Conservation (phyloP, 148 eudicot species). For the Rhododendron kiyosumense region DNA sequence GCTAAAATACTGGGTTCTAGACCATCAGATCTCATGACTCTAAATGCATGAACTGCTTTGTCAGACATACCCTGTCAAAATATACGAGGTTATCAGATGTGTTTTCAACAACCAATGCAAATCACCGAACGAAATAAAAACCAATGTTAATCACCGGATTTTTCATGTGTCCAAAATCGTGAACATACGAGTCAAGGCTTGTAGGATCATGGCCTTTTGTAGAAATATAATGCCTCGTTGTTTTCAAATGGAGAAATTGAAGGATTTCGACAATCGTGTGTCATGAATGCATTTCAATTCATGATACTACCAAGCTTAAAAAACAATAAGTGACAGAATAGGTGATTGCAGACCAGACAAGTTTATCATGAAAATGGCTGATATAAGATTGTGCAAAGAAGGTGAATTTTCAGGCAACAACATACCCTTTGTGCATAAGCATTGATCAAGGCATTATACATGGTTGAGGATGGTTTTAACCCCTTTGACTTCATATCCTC, state of each 20-base stretch:
- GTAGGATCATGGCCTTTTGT: background rate
- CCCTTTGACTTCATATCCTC: slow-evolving; percentile 93
- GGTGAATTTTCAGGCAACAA: background rate
- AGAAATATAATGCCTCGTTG: background rate
- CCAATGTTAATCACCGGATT: background rate
- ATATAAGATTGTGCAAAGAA: background rate
- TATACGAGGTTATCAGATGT: background rate
- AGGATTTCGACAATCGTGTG: background rate
- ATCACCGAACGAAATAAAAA: background rate
- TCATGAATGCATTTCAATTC: background rate
- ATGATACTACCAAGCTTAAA: background rate
- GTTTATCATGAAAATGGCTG: background rate
- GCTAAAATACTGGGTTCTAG: slow-evolving; percentile 78
- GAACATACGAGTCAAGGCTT: background rate
- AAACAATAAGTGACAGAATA: background rate
- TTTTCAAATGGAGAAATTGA: background rate
- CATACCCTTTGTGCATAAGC: slow-evolving; percentile 96
- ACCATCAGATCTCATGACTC: slow-evolving; percentile 86
- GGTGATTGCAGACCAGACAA: background rate
- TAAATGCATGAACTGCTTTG: slow-evolving; percentile 83
- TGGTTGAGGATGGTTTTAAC: slow-evolving; percentile 73
- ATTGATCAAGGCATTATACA: slow-evolving; percentile 96
- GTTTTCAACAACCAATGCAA: background rate
- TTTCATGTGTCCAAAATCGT: background rate
- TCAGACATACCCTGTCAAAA: slow-evolving; percentile 79